phyloP scores from a whole-genome alignment of 805 yeast genomes.

The Naumovozyma castellii region DNA sequence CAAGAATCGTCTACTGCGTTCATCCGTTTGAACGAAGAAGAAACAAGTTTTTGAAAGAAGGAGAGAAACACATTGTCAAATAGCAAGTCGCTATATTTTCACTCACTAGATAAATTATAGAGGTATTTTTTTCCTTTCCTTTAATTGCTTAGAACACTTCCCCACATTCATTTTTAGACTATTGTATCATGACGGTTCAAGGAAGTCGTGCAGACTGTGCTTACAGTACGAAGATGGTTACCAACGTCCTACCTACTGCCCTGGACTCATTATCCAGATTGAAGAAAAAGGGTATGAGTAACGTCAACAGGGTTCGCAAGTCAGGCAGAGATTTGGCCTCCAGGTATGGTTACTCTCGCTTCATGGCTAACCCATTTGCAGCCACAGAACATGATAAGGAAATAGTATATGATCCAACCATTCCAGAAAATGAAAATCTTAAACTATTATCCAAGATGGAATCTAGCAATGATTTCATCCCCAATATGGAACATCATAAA shows the following conservation, averaged over 20 bases:
- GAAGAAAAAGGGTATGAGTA: slow-evolving; percentile 8
- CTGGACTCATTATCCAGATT: slow-evolving; percentile 11
- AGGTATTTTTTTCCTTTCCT: no score
- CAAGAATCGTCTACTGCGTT: no score
- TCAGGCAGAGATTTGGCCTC: slow-evolving; percentile 8
- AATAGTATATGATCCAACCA: neutral
- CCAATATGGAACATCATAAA: neutral
- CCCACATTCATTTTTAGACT: no score
- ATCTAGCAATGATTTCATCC: no score
- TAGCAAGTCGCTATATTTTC: no score
- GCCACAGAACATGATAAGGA: neutral
- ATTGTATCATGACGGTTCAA: neutral
- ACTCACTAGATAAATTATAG: no score
- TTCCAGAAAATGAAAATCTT: neutral
- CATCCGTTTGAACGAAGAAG: no score
- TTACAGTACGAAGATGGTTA: neutral
- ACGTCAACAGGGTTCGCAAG: slow-evolving; percentile 7
- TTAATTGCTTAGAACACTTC: no score
- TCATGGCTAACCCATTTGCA: neutral
- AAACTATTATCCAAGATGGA: no score
- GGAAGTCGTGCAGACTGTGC: neutral
- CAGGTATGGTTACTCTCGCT: slow-evolving; percentile 1
- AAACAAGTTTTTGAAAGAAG: no score
- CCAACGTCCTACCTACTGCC: slow-evolving; percentile 1
- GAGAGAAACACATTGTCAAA: no score